These are phyloP conservation scores for Colletotrichum filicis DNA, from an alignment of 2,329 filamentous ascomycete genomes.

Conservation along the genomic window DNA sequence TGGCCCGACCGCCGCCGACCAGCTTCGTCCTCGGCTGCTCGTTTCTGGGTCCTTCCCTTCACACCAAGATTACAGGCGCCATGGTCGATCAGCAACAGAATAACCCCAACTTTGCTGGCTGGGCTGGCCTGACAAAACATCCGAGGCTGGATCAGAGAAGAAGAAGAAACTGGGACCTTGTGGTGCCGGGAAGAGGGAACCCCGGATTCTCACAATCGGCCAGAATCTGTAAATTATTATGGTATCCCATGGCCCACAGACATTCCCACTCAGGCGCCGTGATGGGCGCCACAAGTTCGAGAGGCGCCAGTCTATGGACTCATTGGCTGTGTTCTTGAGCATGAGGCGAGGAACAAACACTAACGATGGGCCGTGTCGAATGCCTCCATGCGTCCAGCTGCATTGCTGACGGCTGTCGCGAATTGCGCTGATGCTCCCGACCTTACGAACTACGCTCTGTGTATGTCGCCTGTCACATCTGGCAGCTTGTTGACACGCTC, in stretches of 20 bases:
- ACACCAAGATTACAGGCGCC: conserved; percentile 15
- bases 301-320: conserved; percentile 10
- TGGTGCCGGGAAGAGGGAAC: conserved; percentile 8
- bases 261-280: conserved; percentile 2
- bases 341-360: conserved; percentile 4
- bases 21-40: neutral
- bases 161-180: conserved; percentile 10
- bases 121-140: conserved; percentile 12
- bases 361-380: conserved; percentile 3
- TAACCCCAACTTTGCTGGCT: neutral
- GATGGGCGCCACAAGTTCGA: conserved; percentile 9
- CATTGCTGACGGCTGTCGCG: conserved; percentile 19
- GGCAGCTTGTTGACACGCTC: conserved; percentile 7
- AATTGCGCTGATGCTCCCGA: neutral
- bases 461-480: conserved; percentile 15
- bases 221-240: conserved; percentile 9
- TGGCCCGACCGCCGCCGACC: conserved; percentile 12
- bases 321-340: neutral
- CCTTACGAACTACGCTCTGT: neutral
- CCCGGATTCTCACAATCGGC: conserved; percentile 9
- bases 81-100: conserved; percentile 18
- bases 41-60: conserved; percentile 31
- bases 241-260: neutral
- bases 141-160: neutral
- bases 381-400: conserved; percentile 2